Base-by-base conservation (phyloP, 495 filamentous ascomycete genomes). In the Astrocystis sublimbata region DNA sequence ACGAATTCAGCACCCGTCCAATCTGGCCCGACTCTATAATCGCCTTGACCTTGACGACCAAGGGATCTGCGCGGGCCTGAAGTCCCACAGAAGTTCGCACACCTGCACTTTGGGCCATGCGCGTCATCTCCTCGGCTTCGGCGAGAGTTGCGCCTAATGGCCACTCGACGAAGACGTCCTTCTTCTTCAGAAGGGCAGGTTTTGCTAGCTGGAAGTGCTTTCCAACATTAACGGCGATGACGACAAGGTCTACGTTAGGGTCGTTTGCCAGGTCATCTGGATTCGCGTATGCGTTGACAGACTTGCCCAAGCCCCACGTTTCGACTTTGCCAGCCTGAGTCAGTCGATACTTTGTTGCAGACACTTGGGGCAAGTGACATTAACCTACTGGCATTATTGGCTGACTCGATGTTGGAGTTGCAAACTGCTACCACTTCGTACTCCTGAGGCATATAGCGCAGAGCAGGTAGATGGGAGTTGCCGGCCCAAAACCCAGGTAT, bases 121-220 rank as follows among this genome's bases (percentile, higher is more conserved):
- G 33, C 0, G 15, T 1, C 10, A 57, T 26, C 58, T 80, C 70
- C 53, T 77, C 75, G 3, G 65, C 60, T 24, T 71, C 53, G 17
- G 42, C 31, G 15, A 68, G 19, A 47, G 28, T 68, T 0, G 62
- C 65, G 15, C 51, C 73, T 6, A 75, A 62, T 15, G 72, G 77
- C 84, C 84, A 85, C 65, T 86, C 84, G n/a, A 83, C 75, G 49
- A 78, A 84, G 33, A 80, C 76, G 45, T 75, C 64, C 63, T 85
- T 86, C 12, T 76, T 74, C 10, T 78, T 75, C 45, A 71, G 47
- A 9, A 86, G 57, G 12, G 72, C 78, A 2, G 82, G 78, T 46
- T 74, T 67, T 36, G 79, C 71, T 9, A 79, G 71, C 17, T 68
- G 65, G 49, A 78, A 78, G 68, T 86, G 84, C 46, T 73, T 70